Base-by-base conservation (phyloP, 208 protist species). In the Trypanosoma grayi region DNA sequence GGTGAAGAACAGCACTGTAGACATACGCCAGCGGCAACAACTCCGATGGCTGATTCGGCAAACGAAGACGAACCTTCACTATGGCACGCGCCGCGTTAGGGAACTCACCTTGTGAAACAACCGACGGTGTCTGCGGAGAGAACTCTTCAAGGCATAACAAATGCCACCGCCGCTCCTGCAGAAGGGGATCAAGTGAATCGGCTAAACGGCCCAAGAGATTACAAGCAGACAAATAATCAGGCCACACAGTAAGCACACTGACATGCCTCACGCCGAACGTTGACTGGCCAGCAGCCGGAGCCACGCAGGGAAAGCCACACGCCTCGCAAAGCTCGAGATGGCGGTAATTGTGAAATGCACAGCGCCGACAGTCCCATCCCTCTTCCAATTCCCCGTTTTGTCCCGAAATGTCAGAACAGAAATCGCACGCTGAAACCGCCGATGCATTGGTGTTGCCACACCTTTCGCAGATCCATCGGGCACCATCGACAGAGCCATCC, bases 351-450 rank as follows among this genome's bases (percentile, higher is more conserved):
- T 60, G 45, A 60, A 71, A 80, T 5, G 47, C 20, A 52, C 77
- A 84, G 4, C 73, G 68, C 39, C n/a, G 25, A 64, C 77, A 84
- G 13, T 52, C 27, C 77, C 77, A 83, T 22, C 57, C 61, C 3
- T 64, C 52, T 20, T 56, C n/a, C n/a, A n/a, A 36, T 2, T 45
- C 25, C 28, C 28, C 45, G 27, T 44, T 28, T 39, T 0, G 14
- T 18, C 25, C 40, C 8, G 25, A 2, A 8, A 52, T 28, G 18
- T 65, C 48, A 11, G 51, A 41, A 34, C 66, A 72, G 27, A 60
- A 72, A 51, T 53, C 58, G 47, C 66, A 72, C 1, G 30, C n/a
- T n/a, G 33, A 43, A 30, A 25, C 8, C 13, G 2, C n/a, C 5
- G 30, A 37, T 4, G 14, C 9, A 60, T 65, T 65, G 4, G 22